These are phyloP conservation scores for Komagataella ulmi DNA, from an alignment of 805 yeast genomes.

Conservation along the genomic window DNA sequence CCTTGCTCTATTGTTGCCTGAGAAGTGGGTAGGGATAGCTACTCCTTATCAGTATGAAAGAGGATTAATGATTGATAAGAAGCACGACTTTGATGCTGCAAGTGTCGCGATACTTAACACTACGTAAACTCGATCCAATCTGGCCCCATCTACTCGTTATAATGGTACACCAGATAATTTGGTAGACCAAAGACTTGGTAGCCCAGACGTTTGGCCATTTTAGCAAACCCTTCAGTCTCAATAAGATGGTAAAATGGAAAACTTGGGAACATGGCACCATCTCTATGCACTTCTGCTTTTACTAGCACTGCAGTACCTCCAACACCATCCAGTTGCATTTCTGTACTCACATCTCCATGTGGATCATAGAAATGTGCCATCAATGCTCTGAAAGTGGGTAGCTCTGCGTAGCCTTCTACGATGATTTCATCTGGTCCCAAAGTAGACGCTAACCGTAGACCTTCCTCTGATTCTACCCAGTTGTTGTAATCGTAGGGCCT, in stretches of 20 bases:
- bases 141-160: slow-evolving; percentile 43
- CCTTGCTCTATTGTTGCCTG: background rate
- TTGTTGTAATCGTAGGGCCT: slow-evolving; percentile 94
- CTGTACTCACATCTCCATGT: slow-evolving; percentile 45
- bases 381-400: slow-evolving; percentile 87
- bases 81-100: background rate
- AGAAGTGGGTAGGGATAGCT: background rate
- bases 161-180: slow-evolving; percentile 85
- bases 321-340: slow-evolving; percentile 88
- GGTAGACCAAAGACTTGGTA: slow-evolving; percentile 90
- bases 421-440: slow-evolving; percentile 84
- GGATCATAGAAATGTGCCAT: slow-evolving; percentile 83
- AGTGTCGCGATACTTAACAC: background rate
- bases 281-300: slow-evolving; percentile 95
- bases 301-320: slow-evolving; percentile 97
- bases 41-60: background rate
- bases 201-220: slow-evolving; percentile 91
- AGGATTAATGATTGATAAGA: background rate
- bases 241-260: slow-evolving; percentile 95
- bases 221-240: slow-evolving; percentile 98
- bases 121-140: background rate
- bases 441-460: slow-evolving; percentile 54
- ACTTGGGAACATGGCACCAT: slow-evolving; percentile 99
- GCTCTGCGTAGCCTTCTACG: slow-evolving; percentile 87
- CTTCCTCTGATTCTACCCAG: slow-evolving; percentile 84